phyloP scores from a whole-genome alignment of 176 grass and related monocot species.

The Tillandsia leiboldiana region DNA sequence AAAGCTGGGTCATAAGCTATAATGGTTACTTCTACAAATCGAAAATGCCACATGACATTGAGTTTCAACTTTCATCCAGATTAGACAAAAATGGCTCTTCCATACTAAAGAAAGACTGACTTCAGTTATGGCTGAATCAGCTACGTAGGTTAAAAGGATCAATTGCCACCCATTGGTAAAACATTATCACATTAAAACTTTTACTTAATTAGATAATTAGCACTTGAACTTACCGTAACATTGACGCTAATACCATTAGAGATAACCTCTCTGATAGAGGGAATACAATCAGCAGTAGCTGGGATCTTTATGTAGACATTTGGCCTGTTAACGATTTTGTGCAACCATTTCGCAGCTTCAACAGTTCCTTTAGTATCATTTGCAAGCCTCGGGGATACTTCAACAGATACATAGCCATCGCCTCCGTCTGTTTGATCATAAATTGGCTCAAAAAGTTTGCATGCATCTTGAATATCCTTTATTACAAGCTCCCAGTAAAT shows the following conservation, averaged over 20 bases:
- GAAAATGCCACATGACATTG: not conserved
- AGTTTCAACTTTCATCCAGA: no score
- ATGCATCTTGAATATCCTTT: slow-evolving; percentile 95
- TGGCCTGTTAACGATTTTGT: slow-evolving; percentile 64
- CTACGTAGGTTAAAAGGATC: not conserved
- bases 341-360: slow-evolving; percentile 91
- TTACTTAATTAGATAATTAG: not conserved
- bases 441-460: slow-evolving; percentile 86
- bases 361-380: slow-evolving; percentile 85
- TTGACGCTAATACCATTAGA: slow-evolving; percentile 91
- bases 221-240: slow-evolving; percentile 63
- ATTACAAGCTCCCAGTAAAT: slow-evolving; percentile 98
- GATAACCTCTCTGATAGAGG: slow-evolving; percentile 82
- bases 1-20: no score
- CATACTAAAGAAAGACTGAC: no score
- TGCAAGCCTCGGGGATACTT: slow-evolving; percentile 89
- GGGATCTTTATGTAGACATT: slow-evolving; percentile 99
- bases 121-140: not conserved
- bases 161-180: not conserved
- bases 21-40: no score
- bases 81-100: no score
- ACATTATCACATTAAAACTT: not conserved
- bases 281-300: slow-evolving; percentile 91
- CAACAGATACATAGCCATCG: slow-evolving; percentile 96
- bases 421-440: slow-evolving; percentile 67